These are phyloP conservation scores for Penicillium fuscoglaucum DNA, from an alignment of 2,329 filamentous ascomycete species.

Conservation along the genomic window DNA sequence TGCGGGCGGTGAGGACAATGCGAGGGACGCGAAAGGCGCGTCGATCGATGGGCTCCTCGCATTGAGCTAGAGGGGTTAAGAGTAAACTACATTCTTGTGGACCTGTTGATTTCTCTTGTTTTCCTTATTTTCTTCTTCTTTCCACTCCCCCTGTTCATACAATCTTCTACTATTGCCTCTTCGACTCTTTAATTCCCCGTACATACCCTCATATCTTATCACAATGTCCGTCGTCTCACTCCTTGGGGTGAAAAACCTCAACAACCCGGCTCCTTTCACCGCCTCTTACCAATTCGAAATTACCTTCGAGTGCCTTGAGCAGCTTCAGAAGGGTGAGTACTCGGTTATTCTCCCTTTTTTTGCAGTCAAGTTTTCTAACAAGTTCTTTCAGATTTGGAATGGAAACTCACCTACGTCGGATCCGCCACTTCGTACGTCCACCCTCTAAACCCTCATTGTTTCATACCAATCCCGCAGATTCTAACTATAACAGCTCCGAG, in stretches of 20 bases:
- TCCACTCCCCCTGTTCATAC: constrained; percentile 4
- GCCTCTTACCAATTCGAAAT: constrained; percentile 97
- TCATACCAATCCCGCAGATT: constrained; percentile 13
- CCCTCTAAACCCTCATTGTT: background rate
- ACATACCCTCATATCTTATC: constrained; percentile 29
- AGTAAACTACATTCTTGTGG: constrained; percentile 26
- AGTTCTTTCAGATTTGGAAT: constrained; percentile 75
- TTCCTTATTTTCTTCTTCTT: constrained; percentile 17
- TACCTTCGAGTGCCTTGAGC: constrained; percentile 96
- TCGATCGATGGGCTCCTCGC: constrained; percentile 24
- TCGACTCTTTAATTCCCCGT: constrained; percentile 12
- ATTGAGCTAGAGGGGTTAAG: constrained; percentile 20
- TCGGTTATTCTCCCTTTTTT: background rate
- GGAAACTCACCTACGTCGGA: constrained; percentile 98
- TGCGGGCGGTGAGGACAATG: constrained; percentile 36
- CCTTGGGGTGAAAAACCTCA: constrained; percentile 90
- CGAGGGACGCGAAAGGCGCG: constrained; percentile 33
- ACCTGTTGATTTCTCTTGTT: constrained; percentile 23
- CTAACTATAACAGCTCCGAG: constrained; percentile 67
- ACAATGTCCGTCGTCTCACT: constrained; percentile 95
- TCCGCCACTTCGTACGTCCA: constrained; percentile 86
- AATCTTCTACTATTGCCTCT: constrained; percentile 11
- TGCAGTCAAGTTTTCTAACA: constrained; percentile 21
- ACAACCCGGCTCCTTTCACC: constrained; percentile 94
- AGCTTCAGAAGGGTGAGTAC: constrained; percentile 79